Base-by-base conservation (phyloP, 257 asterid species). In the Verbascum thapsus region DNA sequence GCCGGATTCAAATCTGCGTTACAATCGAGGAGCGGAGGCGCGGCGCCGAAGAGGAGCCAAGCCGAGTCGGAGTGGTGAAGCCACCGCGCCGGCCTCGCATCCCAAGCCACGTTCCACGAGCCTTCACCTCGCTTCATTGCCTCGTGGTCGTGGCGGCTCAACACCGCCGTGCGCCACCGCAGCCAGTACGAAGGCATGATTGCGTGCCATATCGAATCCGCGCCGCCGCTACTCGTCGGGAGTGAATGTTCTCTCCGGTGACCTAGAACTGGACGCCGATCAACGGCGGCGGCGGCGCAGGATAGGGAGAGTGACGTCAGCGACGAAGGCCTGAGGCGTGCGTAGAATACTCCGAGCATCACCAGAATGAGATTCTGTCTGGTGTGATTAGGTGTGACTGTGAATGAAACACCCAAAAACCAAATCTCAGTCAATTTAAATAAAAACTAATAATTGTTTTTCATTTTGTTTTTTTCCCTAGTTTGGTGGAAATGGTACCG, bases 31-130 rank as follows among this genome's bases (percentile, higher is more conserved):
- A 10, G 69, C 43, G 16, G 81, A 83, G 50, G 80, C 75, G 48
- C 86, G 75, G 78, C 88, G 5, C 96, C 95, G 59, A 88, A 90
- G n/a, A 90, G 76, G 32, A 88, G 67, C 96, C 96, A 90, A 3
- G 85, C 98, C 4, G 91, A 88, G n/a, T 90, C 86, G 5, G 85
- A 80, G 63, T 84, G 83, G 66, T 85, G 95, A 17, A 88, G 83
- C 98, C 98, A 90, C 38, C 98, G 78, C 64, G 98, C 98, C 26
- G 96, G 95, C 63, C 98, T 53, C 7, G 92, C 83, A 58, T 90
- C 97, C 97, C 97, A 87, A 7, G 86, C 87, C 20, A 76, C 96
- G 53, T 90, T 90, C 97, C 97, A 90, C 0, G 98, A 90, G 1
- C 97, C 97, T 57, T 88, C 96, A 0, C 95, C 91, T 22, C 67